Conservation (phyloP, 306 rosid genomes). For the Abrus pulchellus region DNA sequence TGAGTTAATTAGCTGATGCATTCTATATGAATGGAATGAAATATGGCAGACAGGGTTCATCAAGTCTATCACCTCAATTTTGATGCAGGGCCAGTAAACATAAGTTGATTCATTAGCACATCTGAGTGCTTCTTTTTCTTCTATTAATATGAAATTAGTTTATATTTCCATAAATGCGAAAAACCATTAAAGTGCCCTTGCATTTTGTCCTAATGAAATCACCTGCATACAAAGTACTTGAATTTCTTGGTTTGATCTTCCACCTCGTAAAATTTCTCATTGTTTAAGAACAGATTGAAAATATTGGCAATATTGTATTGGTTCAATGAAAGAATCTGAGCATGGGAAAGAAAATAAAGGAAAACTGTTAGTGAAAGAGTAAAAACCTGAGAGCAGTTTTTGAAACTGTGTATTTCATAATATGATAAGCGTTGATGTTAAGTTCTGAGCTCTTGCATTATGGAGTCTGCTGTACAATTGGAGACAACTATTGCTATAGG, state of each 20-base stretch:
- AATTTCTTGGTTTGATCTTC: no score
- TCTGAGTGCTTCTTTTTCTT: neutral
- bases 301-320: neutral
- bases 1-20: conserved; percentile 16
- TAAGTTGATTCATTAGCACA: conserved; percentile 7
- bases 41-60: neutral
- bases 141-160: no score
- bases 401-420: conserved; percentile 11
- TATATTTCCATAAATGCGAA: no score
- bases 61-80: neutral
- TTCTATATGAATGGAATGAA: neutral
- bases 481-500: conserved; percentile 1
- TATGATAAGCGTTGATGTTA: neutral
- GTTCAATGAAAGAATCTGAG: conserved; percentile 1
- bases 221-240: no score
- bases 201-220: no score
- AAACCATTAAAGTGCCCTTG: neutral
- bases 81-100: neutral
- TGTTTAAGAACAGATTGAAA: no score
- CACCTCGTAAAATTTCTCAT: no score
- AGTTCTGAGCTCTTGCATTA: neutral
- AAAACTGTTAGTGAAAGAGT: neutral
- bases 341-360: neutral
- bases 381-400: neutral
- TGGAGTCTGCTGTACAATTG: conserved; percentile 23